phyloP scores from a whole-genome alignment of 176 grass and related monocot species.

The Carex pumila region DNA sequence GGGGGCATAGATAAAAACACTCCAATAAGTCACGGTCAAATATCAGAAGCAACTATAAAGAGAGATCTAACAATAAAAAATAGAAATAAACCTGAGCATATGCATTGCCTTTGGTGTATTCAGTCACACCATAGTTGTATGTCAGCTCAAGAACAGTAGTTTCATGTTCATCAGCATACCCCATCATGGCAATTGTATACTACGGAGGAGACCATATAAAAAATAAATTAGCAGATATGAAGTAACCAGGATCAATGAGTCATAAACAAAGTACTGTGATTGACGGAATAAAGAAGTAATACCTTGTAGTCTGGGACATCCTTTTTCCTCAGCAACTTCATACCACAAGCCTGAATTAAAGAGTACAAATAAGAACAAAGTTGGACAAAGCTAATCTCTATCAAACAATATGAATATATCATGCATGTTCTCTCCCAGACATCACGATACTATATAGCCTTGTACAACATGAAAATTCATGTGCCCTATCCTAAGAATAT shows the following conservation, averaged over 20 bases:
- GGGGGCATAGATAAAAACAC: not conserved
- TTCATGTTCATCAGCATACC: slow-evolving; percentile 72
- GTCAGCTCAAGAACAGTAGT: slow-evolving; percentile 84
- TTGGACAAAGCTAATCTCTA: not conserved
- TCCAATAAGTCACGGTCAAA: not conserved
- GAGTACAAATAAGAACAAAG: slow-evolving; percentile 4
- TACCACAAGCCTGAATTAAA: slow-evolving; percentile 62
- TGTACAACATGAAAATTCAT: not conserved
- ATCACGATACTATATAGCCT: not conserved
- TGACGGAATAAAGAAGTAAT: not conserved
- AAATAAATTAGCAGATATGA: not conserved
- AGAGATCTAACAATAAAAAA: not conserved
- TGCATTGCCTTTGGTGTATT: slow-evolving; percentile 96
- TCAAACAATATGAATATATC: not conserved
- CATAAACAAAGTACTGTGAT: not conserved
- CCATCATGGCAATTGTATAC: slow-evolving; percentile 91
- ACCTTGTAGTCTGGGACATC: slow-evolving; percentile 92
- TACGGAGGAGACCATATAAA: slow-evolving; percentile 15
- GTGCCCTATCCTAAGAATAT: not conserved
- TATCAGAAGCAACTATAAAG: not conserved
- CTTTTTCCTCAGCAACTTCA: slow-evolving; percentile 87
- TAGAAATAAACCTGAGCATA: slow-evolving; percentile 68
- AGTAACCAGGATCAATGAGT: not conserved
- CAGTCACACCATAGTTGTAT: slow-evolving; percentile 87
- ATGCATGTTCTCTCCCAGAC: not conserved